Base-by-base conservation (phyloP, 73 alveolate genomes). In the Stentor roeselii region DNA sequence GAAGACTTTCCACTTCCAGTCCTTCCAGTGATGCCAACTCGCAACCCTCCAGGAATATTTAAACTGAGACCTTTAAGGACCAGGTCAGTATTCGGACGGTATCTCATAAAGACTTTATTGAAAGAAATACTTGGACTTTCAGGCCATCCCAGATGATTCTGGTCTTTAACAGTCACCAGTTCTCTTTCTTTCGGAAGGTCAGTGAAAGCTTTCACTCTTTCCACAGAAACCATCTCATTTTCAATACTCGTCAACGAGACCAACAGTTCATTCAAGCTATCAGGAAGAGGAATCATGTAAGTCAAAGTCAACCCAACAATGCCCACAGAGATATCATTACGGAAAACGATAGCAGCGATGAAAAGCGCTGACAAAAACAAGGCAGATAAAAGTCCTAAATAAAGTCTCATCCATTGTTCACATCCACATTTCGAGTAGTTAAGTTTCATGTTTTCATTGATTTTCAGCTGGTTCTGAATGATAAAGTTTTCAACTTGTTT, bases 1-100 rank as follows among this genome's bases (percentile, higher is more conserved):
- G 98, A 95, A 14, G 96, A 50, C 86, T 96, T 96, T 2, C 99
- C 99, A 36, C 98, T 89, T 38, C 99, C 99, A 3, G 99, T 93
- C 38, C 99, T 88, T 1, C 99, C 99, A 36, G 94, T 90, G 14
- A 96, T 92, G 34, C 99, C 99, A 0, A 96, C 83, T 88, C 95
- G 94, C 82, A 92, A 95, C 58, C 95, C 94, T 40, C 96, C 92
- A 11, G 86, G 35, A 36, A 96, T 88, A 36, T 60, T 34, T 42
- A 97, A 84, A 82, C 91, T 92, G 38, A 97, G 84, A n/a, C 97
- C 95, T 31, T 94, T 92, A 78, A 97, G 84, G 30, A 96, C 98
- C 0, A 86, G 38, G 35, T 94, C 97, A 50, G 97, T 39, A 30
- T 75, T 83, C 41, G 30, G 58, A 38, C 87, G 37, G 87, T 86